Evolutionary conservation across 306 rosid species (phyloP).

Genomic region (Sindora glabra): DNA sequence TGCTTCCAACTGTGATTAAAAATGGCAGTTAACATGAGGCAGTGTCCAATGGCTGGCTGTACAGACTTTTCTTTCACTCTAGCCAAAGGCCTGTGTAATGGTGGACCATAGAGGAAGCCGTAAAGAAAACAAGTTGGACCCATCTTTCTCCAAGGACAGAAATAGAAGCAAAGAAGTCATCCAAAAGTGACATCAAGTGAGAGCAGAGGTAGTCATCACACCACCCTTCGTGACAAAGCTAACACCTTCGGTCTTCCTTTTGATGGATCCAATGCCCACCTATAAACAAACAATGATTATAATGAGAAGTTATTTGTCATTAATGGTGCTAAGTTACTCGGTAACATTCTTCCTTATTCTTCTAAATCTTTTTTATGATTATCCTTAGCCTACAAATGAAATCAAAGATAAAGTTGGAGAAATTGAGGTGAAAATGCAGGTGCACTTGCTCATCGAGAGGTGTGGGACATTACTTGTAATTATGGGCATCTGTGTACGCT

Average conservation of each 20-base stretch:
- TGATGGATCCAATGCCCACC: conserved; percentile 31
- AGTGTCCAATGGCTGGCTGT: neutral
- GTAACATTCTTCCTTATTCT: neutral
- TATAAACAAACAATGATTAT: conserved; percentile 15
- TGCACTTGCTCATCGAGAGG: no score
- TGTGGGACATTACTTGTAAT: no score
- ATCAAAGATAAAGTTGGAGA: no score
- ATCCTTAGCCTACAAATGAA: no score
- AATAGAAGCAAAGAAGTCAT: conserved; percentile 5
- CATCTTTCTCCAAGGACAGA: neutral
- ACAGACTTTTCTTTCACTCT: neutral
- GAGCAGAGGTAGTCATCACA: neutral
- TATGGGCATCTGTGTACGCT: no score
- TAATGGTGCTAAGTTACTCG: conserved; percentile 7
- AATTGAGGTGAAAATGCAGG: no score
- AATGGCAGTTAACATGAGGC: neutral
- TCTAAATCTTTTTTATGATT: no score
- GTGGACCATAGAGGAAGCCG: neutral
- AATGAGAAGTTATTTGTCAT: conserved; percentile 4
- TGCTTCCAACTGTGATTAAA: neutral
- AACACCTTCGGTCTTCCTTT: neutral
- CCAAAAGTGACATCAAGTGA: neutral
- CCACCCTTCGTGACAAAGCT: conserved; percentile 23
- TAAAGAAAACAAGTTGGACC: neutral
- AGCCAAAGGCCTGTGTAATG: neutral